Evolutionary conservation across 2,329 filamentous ascomycete genomes (phyloP).

Genomic region (Coniella lustricola): DNA sequence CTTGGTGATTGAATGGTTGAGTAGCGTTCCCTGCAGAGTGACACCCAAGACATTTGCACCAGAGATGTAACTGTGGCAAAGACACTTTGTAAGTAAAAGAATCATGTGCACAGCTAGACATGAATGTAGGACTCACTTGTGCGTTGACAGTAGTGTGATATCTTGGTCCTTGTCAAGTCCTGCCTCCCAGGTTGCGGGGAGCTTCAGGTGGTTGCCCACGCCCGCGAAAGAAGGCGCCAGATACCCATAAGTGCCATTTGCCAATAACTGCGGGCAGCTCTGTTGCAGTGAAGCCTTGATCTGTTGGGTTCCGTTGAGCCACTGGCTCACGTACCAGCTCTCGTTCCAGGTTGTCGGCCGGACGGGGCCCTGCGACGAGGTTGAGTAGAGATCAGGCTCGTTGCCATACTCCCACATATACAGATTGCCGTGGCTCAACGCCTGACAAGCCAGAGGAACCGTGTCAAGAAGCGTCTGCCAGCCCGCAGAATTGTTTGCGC

Average conservation of each 20-base stretch:
- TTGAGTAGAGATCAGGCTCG: conserved; percentile 54
- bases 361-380: conserved; percentile 42
- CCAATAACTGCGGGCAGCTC: conserved; percentile 43
- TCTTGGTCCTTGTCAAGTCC: conserved; percentile 42
- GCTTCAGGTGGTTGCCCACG: conserved; percentile 42
- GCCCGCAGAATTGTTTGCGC: conserved; percentile 42
- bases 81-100: neutral
- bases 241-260: conserved; percentile 37
- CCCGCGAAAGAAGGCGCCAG: conserved; percentile 54
- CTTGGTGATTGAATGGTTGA: conserved; percentile 54
- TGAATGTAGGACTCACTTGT: conserved; percentile 43
- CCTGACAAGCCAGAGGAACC: conserved; percentile 49
- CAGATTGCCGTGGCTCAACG: conserved; percentile 42
- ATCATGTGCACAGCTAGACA: too few species aligned
- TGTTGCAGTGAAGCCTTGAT: conserved; percentile 39
- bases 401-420: conserved; percentile 58
- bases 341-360: conserved; percentile 48
- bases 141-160: conserved; percentile 48
- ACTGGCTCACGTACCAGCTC: conserved; percentile 47
- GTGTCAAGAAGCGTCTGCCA: conserved; percentile 47
- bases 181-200: conserved; percentile 42
- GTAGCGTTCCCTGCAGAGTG: conserved; percentile 53
- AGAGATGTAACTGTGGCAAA: conserved; percentile 48
- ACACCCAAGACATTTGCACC: conserved; percentile 53
- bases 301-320: conserved; percentile 45